Conservation (phyloP, 495 filamentous ascomycete genomes). For the Penicillium soppii region DNA sequence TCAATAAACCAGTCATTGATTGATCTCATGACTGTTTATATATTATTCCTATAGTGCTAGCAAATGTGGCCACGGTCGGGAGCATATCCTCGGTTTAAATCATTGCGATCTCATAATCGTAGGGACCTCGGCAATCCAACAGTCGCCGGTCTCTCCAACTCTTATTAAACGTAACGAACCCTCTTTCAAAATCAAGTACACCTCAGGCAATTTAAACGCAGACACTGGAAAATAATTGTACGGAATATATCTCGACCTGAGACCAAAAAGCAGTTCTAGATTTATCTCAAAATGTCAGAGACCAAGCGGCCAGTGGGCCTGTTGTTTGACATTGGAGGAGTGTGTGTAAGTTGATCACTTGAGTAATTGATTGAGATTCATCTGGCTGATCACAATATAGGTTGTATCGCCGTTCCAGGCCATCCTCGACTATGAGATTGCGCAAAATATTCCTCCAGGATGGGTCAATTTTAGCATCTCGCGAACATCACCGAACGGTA, state of each 20-base stretch:
- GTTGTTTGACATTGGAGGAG: conserved; percentile 95
- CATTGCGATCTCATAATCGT: conserved; percentile 1
- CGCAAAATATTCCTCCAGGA: conserved; percentile 71
- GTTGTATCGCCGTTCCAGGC: conserved; percentile 89
- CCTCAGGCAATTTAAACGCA: background rate
- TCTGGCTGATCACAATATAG: conserved; percentile 39
- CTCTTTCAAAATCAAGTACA: conserved; percentile 5
- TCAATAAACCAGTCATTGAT: background rate
- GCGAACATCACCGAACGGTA: conserved; percentile 70
- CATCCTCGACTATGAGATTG: conserved; percentile 83
- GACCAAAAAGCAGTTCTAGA: background rate
- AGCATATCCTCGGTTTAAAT: conserved; percentile 11
- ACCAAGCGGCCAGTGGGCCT: conserved; percentile 66
- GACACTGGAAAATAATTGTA: too few species aligned
- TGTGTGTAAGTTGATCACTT: conserved; percentile 67
- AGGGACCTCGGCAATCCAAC: conserved; percentile 23
- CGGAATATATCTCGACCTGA: too few species aligned
- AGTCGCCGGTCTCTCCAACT: background rate
- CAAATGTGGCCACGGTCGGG: background rate
- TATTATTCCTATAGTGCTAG: background rate
- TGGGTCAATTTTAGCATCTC: conserved; percentile 93
- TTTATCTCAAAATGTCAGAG: conserved; percentile 30
- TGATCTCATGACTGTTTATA: background rate
- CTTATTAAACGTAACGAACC: conserved; percentile 4
- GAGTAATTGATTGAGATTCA: background rate